phyloP scores from a whole-genome alignment of 2,329 filamentous ascomycete genomes.

The Chrysoporthe cubensis region DNA sequence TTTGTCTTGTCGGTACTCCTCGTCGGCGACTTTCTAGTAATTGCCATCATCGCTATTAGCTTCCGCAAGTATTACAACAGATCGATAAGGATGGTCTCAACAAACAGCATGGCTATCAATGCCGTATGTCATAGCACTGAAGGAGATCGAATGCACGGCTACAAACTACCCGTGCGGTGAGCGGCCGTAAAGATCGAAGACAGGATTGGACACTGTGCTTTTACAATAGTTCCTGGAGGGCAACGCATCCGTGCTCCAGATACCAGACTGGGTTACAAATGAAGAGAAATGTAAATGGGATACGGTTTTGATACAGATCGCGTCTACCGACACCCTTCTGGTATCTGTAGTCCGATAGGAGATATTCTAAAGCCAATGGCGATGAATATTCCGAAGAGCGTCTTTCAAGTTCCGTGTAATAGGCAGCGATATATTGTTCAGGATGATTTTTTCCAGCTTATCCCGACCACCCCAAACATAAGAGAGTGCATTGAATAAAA shows the following conservation, averaged over 20 bases:
- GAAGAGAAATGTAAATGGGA: background rate
- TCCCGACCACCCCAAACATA: too few relatives aligned
- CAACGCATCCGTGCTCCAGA: background rate
- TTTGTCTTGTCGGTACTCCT: background rate
- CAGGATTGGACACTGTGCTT: slow-evolving; percentile 14
- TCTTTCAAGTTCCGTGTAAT: too few relatives aligned
- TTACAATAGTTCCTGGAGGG: slow-evolving; percentile 6
- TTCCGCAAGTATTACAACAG: slow-evolving; percentile 36
- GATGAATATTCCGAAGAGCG: too few relatives aligned
- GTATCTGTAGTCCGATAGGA: too few relatives aligned
- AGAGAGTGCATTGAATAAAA: too few relatives aligned
- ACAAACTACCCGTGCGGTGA: slow-evolving; percentile 36
- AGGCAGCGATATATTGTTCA: too few relatives aligned
- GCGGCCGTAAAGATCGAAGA: slow-evolving; percentile 1
- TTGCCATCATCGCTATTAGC: slow-evolving; percentile 22
- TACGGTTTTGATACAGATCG: too few relatives aligned
- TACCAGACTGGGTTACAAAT: background rate
- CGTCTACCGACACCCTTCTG: too few relatives aligned
- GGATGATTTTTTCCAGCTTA: too few relatives aligned
- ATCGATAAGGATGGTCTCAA: slow-evolving; percentile 39
- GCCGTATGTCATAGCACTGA: slow-evolving; percentile 35
- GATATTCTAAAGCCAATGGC: too few relatives aligned
- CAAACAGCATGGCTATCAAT: slow-evolving; percentile 39
- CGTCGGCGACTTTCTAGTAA: slow-evolving; percentile 37
- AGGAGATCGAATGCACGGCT: slow-evolving; percentile 32